These are phyloP conservation scores for Botrytis sinoallii DNA, from an alignment of 2,329 filamentous ascomycete species.

Conservation along the genomic window DNA sequence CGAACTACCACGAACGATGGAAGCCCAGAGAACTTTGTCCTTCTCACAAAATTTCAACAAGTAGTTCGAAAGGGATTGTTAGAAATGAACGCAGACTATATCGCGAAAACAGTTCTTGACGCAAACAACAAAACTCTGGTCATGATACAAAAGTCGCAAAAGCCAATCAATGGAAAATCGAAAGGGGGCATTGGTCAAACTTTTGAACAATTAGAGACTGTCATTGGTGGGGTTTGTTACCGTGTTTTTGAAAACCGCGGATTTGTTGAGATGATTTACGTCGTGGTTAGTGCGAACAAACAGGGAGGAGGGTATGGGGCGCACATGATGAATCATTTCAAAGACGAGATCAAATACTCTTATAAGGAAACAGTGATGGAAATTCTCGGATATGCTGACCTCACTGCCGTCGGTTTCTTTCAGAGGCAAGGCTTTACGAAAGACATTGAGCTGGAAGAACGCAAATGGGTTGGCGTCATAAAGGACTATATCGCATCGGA, in stretches of 20 bases:
- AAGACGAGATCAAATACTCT: slow-evolving; percentile 1
- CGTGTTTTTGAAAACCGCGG: neutral
- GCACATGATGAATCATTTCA: slow-evolving; percentile 2
- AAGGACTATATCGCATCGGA: neutral
- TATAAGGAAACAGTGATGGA: neutral
- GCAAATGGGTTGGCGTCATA: neutral
- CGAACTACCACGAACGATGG: neutral
- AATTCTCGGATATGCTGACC: neutral
- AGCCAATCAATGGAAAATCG: too few relatives aligned
- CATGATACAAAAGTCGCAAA: neutral
- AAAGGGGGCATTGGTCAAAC: too few relatives aligned
- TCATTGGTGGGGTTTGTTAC: neutral
- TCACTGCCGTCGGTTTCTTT: slow-evolving; percentile 1
- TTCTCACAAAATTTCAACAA: neutral
- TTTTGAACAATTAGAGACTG: neutral
- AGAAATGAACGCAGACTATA: neutral
- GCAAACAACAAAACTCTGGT: neutral
- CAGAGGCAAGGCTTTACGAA: neutral
- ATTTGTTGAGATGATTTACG: slow-evolving; percentile 5
- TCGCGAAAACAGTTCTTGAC: neutral
- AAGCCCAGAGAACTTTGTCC: neutral
- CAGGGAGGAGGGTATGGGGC: neutral
- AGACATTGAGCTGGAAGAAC: neutral
- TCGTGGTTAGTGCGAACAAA: neutral
- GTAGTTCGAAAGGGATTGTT: neutral